These are phyloP conservation scores for Dovyalis caffra DNA, from an alignment of 345 rosid genomes.

Conservation along the genomic window DNA sequence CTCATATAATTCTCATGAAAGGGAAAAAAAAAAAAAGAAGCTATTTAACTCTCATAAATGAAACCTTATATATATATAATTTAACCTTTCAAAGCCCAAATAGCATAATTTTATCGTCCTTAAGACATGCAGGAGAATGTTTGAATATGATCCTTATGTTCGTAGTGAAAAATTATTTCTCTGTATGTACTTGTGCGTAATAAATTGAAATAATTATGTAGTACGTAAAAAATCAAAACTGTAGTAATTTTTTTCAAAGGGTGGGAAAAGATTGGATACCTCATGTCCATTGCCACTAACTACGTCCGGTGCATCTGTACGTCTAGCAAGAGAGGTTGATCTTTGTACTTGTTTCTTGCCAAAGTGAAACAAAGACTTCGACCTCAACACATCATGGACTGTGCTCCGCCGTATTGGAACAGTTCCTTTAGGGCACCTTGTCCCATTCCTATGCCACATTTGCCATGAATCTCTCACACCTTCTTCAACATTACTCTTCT, in stretches of 20 bases:
- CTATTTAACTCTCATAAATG: no score
- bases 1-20: no score
- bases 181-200: background rate
- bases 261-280: constrained; percentile 10
- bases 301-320: constrained; percentile 66
- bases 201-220: background rate
- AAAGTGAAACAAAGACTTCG: constrained; percentile 74
- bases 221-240: background rate
- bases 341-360: constrained; percentile 59
- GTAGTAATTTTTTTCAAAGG: background rate
- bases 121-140: background rate
- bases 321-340: constrained; percentile 28
- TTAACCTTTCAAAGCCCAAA: background rate
- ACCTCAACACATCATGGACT: constrained; percentile 27
- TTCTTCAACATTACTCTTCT: constrained; percentile 2
- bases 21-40: no score
- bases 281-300: constrained; percentile 53
- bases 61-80: no score
- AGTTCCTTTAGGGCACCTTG: constrained; percentile 30
- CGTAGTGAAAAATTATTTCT: background rate
- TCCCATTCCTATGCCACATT: constrained; percentile 37
- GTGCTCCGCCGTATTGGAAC: constrained; percentile 31
- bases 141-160: background rate
- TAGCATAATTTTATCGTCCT: background rate
- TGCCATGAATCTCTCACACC: constrained; percentile 37